phyloP scores from a whole-genome alignment of 805 yeast species.

The Hanseniaspora vineae region DNA sequence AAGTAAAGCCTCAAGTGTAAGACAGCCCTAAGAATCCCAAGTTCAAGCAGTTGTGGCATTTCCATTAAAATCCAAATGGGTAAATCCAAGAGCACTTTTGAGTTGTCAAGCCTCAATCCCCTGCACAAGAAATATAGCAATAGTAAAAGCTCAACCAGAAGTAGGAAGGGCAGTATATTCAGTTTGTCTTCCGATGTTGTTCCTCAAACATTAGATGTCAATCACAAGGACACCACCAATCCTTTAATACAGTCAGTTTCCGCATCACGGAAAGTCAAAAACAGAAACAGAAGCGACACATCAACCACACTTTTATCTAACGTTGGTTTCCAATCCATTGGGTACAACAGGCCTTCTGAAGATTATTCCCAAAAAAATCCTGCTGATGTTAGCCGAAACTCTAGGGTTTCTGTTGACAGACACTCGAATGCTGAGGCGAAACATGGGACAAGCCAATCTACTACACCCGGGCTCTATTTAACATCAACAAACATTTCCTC shows the following conservation, averaged over 20 bases:
- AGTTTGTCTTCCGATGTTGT: neutral
- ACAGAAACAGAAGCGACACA: slow-evolving; percentile 8
- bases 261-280: slow-evolving; percentile 2
- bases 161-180: neutral
- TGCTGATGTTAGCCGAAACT: neutral
- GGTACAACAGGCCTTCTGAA: neutral
- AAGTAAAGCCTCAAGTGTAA: too few relatives aligned
- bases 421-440: neutral
- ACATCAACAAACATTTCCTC: neutral
- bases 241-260: neutral
- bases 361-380: neutral
- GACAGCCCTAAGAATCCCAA: too few relatives aligned
- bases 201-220: neutral
- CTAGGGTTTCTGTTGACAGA: neutral
- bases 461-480: neutral
- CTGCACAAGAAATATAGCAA: neutral
- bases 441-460: neutral
- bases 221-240: neutral
- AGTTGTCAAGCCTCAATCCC: neutral
- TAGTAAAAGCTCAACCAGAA: neutral
- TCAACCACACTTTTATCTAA: slow-evolving; percentile 14
- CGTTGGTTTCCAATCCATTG: slow-evolving; percentile 19
- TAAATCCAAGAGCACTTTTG: neutral
- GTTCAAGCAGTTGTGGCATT: too few relatives aligned
- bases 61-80: neutral